phyloP scores from a whole-genome alignment of 2,329 filamentous ascomycete species.

The Cercospora sp. region DNA sequence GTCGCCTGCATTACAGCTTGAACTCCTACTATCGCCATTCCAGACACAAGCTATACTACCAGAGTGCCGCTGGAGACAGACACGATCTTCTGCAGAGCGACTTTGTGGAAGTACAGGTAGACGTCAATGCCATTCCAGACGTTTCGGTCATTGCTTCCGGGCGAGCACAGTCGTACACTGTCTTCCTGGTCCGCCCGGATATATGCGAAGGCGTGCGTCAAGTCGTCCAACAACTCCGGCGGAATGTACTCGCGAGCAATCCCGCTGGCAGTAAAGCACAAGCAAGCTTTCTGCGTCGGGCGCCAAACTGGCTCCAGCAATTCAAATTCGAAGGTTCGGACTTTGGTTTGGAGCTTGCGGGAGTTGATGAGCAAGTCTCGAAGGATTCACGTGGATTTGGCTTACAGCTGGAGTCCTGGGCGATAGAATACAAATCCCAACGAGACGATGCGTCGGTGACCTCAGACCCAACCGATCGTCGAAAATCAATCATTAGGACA shows the following conservation, averaged over 20 bases:
- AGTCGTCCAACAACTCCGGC: conserved; percentile 80
- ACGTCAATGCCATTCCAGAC: conserved; percentile 82
- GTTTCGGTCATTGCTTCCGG: conserved; percentile 78
- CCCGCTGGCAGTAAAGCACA: conserved; percentile 47
- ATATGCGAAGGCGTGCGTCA: conserved; percentile 90
- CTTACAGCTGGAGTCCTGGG: conserved; percentile 83
- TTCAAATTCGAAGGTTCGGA: conserved; percentile 84
- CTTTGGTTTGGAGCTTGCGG: conserved; percentile 87
- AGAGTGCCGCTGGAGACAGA: conserved; percentile 76
- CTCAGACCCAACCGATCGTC: conserved; percentile 50
- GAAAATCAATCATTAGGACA: conserved; percentile 72
- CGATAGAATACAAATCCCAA: conserved; percentile 83
- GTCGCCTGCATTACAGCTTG: conserved; percentile 83
- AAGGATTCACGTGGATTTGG: conserved; percentile 78
- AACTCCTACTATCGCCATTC: conserved; percentile 79
- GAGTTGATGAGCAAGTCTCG: conserved; percentile 80
- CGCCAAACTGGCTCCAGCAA: conserved; percentile 83
- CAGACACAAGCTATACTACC: conserved; percentile 90
- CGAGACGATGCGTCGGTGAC: conserved; percentile 54
- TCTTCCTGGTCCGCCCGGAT: conserved; percentile 87
- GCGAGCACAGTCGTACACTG: conserved; percentile 79
- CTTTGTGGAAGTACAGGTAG: conserved; percentile 80
- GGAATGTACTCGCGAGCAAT: conserved; percentile 60
- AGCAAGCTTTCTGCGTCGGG: conserved; percentile 70
- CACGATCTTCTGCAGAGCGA: conserved; percentile 89